These are phyloP conservation scores for Porphyrellus sp. DNA, from an alignment of 1,284 basidiomycete species.

Conservation along the genomic window DNA sequence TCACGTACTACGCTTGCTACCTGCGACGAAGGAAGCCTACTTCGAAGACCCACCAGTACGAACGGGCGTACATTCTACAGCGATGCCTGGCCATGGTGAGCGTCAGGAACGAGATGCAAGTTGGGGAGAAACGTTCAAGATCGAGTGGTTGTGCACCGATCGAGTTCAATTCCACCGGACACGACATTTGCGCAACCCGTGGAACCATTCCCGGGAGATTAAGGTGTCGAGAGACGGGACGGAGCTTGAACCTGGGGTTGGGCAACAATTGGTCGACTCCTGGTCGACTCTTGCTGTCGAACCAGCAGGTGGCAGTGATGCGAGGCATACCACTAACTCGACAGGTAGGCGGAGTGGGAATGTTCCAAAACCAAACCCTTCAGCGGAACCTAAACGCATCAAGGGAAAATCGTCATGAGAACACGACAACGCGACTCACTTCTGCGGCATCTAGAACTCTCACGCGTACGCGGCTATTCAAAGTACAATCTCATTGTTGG, in stretches of 20 bases:
- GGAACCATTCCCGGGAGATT: constrained; percentile 89
- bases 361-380: neutral
- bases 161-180: constrained; percentile 78
- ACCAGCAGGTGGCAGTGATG: constrained; percentile 3
- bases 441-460: no score
- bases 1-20: constrained; percentile 4
- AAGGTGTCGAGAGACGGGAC: constrained; percentile 93
- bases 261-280: constrained; percentile 69
- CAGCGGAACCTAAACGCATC: neutral
- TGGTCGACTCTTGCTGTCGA: constrained; percentile 53
- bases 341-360: constrained; percentile 3
- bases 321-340: neutral
- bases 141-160: constrained; percentile 81
- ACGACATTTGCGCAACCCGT: constrained; percentile 83
- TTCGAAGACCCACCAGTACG: constrained; percentile 5
- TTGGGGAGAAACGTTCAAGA: constrained; percentile 77
- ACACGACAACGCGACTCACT: neutral
- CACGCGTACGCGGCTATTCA: no score
- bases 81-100: neutral
- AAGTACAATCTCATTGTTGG: no score
- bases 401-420: neutral
- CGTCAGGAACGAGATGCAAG: constrained; percentile 31
- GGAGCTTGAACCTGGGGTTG: constrained; percentile 84
- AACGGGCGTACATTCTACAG: neutral
- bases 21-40: constrained; percentile 20